A percentile compares a stretch with the other conserved stretches of the same genome.
These are phyloP conservation scores for Apophysomyces trapeziformis DNA, from an alignment of 371 early-diverging fungal species.

Conservation along the genomic window DNA sequence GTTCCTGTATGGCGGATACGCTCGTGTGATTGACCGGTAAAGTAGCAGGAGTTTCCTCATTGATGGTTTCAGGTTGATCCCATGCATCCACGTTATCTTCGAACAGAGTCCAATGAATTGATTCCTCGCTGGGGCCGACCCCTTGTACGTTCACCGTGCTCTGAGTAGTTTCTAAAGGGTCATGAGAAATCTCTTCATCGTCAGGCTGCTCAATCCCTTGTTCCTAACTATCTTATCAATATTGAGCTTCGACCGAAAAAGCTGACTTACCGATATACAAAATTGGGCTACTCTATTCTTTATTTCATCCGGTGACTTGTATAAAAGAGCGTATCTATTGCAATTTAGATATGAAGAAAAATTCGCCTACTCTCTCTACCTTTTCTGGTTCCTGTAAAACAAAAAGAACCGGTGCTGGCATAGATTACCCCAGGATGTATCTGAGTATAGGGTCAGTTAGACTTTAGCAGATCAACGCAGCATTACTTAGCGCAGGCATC, in stretches of 20 bases:
- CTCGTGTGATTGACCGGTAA: background rate
- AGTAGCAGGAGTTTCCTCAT: background rate
- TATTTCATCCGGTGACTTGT: conserved; percentile 11
- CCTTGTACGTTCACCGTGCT: background rate
- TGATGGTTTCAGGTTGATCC: background rate
- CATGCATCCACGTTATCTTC: background rate
- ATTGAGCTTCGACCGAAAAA: background rate
- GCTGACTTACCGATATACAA: conserved; percentile 14
- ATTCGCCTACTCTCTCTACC: conserved; percentile 8
- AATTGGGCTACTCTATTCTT: conserved; percentile 10
- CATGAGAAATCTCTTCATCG: background rate
- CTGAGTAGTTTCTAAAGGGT: no score
- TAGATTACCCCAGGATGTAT: conserved; percentile 11
- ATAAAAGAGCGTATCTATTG: conserved; percentile 12
- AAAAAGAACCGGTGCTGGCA: conserved; percentile 22
- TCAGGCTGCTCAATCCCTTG: background rate
- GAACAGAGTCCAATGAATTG: background rate
- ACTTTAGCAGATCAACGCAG: background rate
- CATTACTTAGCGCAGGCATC: conserved; percentile 22
- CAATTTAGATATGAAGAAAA: background rate
- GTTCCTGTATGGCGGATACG: no score
- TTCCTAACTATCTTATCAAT: background rate
- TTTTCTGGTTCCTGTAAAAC: conserved; percentile 17
- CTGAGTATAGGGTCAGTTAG: background rate
- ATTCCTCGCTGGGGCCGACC: background rate